Base-by-base conservation (phyloP, 1,284 basidiomycete species). In the Tilletia caries region DNA sequence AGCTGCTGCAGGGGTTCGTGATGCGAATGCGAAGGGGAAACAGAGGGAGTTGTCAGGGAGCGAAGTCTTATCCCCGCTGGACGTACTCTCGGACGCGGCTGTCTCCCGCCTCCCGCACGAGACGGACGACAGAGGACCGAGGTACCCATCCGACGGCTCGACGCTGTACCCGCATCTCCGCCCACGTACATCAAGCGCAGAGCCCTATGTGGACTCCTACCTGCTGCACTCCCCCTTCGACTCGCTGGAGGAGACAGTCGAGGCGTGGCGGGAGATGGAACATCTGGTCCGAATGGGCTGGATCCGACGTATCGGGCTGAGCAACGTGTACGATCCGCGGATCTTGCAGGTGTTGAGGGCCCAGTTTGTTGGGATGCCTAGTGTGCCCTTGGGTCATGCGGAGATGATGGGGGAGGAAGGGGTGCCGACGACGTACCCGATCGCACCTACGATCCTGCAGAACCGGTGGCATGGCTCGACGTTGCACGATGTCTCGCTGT, bases 401-500 rank as follows among this genome's bases (percentile, higher is more conserved):
- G 8, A 20, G 12, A 2, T 33, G 20, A 8, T 18, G 58, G 29
- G n/a, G n/a, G 41, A 44, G 41, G 41, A n/a, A n/a, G n/a, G n/a
- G n/a, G n/a, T n/a, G n/a, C n/a, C n/a, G n/a, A n/a, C 58, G 29
- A 62, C 58, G 32, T 62, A 62, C 10, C 58, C 64, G 41, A 75
- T 80, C 44, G 70, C 73, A 2, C 77, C 79, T 0, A 41, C 41
- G 18, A 68, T 80, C 12, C 66, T 82, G n/a, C 80, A 82, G 68
- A 82, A 82, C 65, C 68, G 80, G 20, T 82, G 79, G 79, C 80
- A 82, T 60, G 69, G 70, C 50, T 75, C 78, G 1, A 81, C 78
- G 0, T 79, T 80, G 3, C 80, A 82, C 71, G 80, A 82, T 48
- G 79, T 82, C 1, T 79, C 79, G 0, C 72, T 82, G 0, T 72